Evolutionary conservation across 148 eudicot species (phyloP), one percentile per base, ranked within the genome.

Genomic region (Arbutus unedo): DNA sequence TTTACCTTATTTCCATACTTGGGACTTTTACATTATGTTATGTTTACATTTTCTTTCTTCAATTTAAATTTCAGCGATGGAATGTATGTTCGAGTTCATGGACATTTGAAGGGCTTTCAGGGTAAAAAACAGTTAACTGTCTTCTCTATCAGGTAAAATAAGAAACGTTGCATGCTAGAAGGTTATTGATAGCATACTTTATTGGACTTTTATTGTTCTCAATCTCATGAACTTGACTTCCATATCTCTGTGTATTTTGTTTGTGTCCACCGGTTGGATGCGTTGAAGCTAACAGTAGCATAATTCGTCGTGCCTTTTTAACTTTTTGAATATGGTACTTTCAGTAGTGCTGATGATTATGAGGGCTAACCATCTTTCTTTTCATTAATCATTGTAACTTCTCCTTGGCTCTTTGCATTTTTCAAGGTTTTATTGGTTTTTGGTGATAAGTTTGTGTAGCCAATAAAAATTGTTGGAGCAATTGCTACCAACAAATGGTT

Each of bases 71-170:
- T 19, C 84, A 97, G 99, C 84, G 90, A 97, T 80, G 93, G 93
- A 21, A 90, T 88, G 91, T 93, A 97, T 86, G 92, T 93, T 23
- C 93, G 98, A 6, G 88, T 97, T 72, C 87, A 87, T 90, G 99
- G 93, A 75, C 94, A 88, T 68, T 85, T 97, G 81, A 97, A 89
- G 84, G 93, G 90, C 81, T 93, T 91, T 86, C 93, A 92, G 88
- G 99, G 97, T 57, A 97, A 92, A 89, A 88, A 74, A 86, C 93
- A 93, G 76, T 68, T 97, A 64, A 86, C 86, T 43, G 91, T 93
- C 6, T 93, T 82, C 85, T 88, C 93, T 31, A 86, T 93, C 90
- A 94, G 98, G 98, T 97, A 91, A 84, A 83, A 11, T 57, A 8
- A 13, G 16, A 66, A 25, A 66, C 0, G 44, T 66, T 25, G n/a